A percentile compares a stretch with the other conserved stretches of the same genome.
Evolutionary conservation across 2,329 filamentous ascomycete genomes (phyloP).

Genomic region (Hymenoscyphus scutula): DNA sequence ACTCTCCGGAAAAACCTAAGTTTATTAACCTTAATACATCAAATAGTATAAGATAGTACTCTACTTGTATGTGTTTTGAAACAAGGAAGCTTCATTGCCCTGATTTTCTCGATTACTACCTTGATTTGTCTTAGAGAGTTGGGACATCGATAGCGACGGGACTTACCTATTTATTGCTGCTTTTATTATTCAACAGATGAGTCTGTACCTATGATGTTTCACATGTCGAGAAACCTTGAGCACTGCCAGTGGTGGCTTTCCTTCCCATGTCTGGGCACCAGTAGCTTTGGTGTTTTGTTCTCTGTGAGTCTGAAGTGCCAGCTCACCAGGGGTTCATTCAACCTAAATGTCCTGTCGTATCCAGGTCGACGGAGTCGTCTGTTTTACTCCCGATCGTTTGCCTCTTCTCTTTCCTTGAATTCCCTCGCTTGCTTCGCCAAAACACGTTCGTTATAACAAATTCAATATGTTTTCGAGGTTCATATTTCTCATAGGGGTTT

Average conservation of each 20-base stretch:
- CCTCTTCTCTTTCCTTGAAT: not conserved
- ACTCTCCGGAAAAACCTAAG: no score
- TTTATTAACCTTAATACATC: no score
- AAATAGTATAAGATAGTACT: no score
- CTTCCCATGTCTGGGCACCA: not conserved
- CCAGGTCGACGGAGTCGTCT: not conserved
- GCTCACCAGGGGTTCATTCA: not conserved
- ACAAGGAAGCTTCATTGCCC: no score
- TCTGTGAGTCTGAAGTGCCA: not conserved
- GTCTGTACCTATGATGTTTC: not conserved
- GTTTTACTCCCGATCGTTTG: not conserved
- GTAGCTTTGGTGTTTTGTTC: not conserved
- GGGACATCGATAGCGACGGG: not conserved
- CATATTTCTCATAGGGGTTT: not conserved
- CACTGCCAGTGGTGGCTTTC: slow-evolving; percentile 9
- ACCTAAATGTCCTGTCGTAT: slow-evolving; percentile 4
- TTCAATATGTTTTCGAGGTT: slow-evolving; percentile 9
- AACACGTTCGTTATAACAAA: slow-evolving; percentile 8
- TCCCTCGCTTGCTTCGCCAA: not conserved
- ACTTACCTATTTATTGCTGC: not conserved
- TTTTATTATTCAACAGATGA: not conserved
- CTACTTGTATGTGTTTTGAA: no score
- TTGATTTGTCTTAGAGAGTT: not conserved
- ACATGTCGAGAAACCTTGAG: not conserved
- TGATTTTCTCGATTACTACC: no score